Conservation (phyloP, 75 land plant genomes). For the Sequoia sempervirens region DNA sequence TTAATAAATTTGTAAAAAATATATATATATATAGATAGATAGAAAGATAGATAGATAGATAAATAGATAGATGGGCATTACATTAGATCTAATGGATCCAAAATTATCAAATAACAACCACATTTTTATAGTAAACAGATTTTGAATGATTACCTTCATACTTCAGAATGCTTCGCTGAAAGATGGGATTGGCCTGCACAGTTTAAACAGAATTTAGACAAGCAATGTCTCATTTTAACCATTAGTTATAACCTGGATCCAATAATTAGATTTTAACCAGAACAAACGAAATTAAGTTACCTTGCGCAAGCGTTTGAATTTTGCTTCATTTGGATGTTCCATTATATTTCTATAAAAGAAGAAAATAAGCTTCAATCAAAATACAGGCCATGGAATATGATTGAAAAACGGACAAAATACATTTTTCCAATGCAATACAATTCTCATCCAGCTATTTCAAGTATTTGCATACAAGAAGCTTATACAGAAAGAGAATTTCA, state of each 20-base stretch:
- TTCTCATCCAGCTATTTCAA: background rate
- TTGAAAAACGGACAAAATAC: background rate
- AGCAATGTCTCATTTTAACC: conserved; percentile 2
- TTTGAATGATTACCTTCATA: conserved; percentile 40
- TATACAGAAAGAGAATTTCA: background rate
- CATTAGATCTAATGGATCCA: background rate
- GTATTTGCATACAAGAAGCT: background rate
- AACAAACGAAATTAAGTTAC: conserved; percentile 18
- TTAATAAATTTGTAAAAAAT: too few relatives aligned
- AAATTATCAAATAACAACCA: background rate
- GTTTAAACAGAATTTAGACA: background rate
- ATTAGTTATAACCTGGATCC: background rate
- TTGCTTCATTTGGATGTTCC: conserved; percentile 76
- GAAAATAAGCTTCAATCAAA: conserved; percentile 2
- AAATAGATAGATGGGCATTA: too few relatives aligned
- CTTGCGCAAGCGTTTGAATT: conserved; percentile 69
- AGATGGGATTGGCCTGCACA: conserved; percentile 67
- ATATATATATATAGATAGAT: too few relatives aligned
- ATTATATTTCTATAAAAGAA: conserved; percentile 59
- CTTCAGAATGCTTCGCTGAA: conserved; percentile 62
- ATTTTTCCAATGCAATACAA: background rate
- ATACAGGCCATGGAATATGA: background rate
- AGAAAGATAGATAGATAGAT: too few relatives aligned
- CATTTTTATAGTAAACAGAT: background rate
- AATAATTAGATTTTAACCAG: background rate